These are phyloP conservation scores for Penicillium vulpinum DNA, from an alignment of 2,329 filamentous ascomycete species.

Conservation along the genomic window DNA sequence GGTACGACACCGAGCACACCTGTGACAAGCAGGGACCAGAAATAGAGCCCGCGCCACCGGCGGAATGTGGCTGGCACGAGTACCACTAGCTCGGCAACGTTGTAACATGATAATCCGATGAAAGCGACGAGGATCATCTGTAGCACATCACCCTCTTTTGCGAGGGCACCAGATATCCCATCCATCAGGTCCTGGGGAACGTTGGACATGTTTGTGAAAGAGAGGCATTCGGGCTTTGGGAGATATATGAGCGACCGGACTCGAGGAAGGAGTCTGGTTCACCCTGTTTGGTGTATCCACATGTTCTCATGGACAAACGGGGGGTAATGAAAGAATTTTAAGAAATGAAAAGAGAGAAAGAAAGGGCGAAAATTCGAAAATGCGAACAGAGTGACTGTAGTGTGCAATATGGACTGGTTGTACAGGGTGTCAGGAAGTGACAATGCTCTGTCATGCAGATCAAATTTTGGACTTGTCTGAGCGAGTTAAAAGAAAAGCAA, in stretches of 20 bases:
- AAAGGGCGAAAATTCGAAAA: background rate
- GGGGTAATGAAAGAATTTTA: background rate
- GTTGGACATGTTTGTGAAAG: constrained; percentile 11
- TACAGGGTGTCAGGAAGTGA: background rate
- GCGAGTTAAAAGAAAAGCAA: background rate
- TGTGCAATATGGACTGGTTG: constrained; percentile 1
- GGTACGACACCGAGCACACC: constrained; percentile 40
- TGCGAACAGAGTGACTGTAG: too few relatives aligned
- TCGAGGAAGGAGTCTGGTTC: constrained; percentile 8
- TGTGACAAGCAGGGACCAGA: constrained; percentile 43
- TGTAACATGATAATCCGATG: constrained; percentile 45
- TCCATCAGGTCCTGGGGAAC: constrained; percentile 26
- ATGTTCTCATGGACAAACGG: constrained; percentile 9
- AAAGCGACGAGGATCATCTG: constrained; percentile 33
- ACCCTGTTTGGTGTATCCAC: constrained; percentile 23
- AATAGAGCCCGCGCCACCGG: constrained; percentile 44
- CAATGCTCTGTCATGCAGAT: constrained; percentile 2
- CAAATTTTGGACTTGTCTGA: background rate
- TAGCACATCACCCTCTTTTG: constrained; percentile 20
- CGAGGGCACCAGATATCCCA: constrained; percentile 34
- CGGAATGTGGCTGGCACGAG: constrained; percentile 43
- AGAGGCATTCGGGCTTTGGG: background rate
- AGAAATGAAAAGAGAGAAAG: background rate
- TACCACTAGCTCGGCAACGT: constrained; percentile 50
- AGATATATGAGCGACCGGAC: constrained; percentile 1